Conservation (phyloP, 2,329 filamentous ascomycete genomes). For the Septoria petroselini region DNA sequence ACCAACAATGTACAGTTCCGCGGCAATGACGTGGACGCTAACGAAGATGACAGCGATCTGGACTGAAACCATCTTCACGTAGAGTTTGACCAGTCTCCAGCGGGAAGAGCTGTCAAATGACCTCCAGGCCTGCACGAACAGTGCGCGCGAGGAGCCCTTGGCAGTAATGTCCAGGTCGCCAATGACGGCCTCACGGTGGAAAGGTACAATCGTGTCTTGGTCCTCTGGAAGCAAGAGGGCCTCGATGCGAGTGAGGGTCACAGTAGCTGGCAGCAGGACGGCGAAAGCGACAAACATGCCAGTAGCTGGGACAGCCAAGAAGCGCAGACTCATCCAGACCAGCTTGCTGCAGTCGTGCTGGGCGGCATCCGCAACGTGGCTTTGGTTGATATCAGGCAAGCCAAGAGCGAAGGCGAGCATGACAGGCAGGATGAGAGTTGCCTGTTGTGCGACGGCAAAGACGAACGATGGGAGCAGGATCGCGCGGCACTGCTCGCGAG, state of each 20-base stretch:
- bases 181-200: slow-evolving; percentile 78
- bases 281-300: slow-evolving; percentile 56
- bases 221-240: slow-evolving; percentile 80
- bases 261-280: slow-evolving; percentile 72
- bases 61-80: slow-evolving; percentile 66
- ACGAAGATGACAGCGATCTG: slow-evolving; percentile 33
- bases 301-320: slow-evolving; percentile 40
- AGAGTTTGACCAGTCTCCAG: slow-evolving; percentile 69
- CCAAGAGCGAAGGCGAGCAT: slow-evolving; percentile 51
- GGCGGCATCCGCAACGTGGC: slow-evolving; percentile 28
- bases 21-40: slow-evolving; percentile 28
- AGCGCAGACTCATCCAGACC: slow-evolving; percentile 42
- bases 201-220: slow-evolving; percentile 79
- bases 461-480: slow-evolving; percentile 66
- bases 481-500: slow-evolving; percentile 63
- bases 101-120: slow-evolving; percentile 72
- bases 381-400: slow-evolving; percentile 37
- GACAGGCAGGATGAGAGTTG: slow-evolving; percentile 50
- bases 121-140: slow-evolving; percentile 73
- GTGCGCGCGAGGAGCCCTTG: slow-evolving; percentile 55
- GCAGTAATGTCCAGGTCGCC: slow-evolving; percentile 68
- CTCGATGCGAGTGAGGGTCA: slow-evolving; percentile 77
- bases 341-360: slow-evolving; percentile 31
- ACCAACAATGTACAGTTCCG: slow-evolving; percentile 34
- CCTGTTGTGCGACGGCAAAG: slow-evolving; percentile 56